Evolutionary conservation across 306 rosid species (phyloP), one percentile per base, ranked within the genome.

Genomic region (Prunus armeniaca): DNA sequence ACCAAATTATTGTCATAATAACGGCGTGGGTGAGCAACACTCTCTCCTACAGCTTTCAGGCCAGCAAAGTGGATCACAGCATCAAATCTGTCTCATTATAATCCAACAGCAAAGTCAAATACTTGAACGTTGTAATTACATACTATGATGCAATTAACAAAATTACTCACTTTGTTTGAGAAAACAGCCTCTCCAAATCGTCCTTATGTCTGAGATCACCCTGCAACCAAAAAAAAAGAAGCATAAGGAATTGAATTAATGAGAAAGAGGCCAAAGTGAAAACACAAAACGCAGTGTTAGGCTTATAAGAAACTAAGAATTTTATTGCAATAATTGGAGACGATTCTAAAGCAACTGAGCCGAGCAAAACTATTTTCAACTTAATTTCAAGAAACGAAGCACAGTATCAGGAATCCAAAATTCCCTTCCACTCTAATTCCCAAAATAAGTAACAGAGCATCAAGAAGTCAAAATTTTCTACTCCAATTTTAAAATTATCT

Each of bases 21-120:
- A 9, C 92, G 92, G 6, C 72, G 92, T 1, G 97, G 97, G 22
- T 90, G 71, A 0, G 81, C 91, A 50, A 90, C 96, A 77, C 97
- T 95, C 80, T 95, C 98, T 4, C 89, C 97, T 38, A 95, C 97
- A 9, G 97, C 97, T 81, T 95, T 92, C 0, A 95, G 82, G 11
- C 93, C 97, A 70, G 97, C 97, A 74, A 95, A 95, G 76, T 95
- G 98, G 52, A 95, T 86, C 52, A 95, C 98, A 19, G 96, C 98
- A 74, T 95, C 97, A 68, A 92, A 92, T 69, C 98, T 92, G 78
- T 73, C 61, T 14, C 81, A 80, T 27, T 3, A 15, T 3, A 38
- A 38, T 38, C n/a, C 63, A 15, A 22, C 71, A 38, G 9, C 12
- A 58, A 34, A 19, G 47, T 73, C 64, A 79, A 69, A 69, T 25